These are phyloP conservation scores for Incumbomyces lentus DNA, from an alignment of 2,329 filamentous ascomycete genomes.

Conservation along the genomic window DNA sequence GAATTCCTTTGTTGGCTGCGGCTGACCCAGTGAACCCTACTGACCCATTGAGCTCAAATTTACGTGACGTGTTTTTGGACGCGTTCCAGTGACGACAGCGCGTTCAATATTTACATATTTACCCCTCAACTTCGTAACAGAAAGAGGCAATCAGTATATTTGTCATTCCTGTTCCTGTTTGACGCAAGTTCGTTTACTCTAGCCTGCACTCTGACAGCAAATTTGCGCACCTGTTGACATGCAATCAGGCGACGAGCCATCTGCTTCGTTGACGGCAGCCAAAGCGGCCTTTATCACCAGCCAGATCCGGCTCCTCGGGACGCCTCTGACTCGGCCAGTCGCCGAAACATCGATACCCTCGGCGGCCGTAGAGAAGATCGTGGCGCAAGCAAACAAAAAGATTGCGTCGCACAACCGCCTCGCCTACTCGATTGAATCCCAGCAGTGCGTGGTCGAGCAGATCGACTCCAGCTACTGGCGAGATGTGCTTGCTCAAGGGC, in stretches of 20 bases:
- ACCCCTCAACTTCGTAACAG: too few species aligned
- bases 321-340: not conserved
- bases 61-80: too few species aligned
- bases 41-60: too few species aligned
- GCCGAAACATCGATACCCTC: not conserved
- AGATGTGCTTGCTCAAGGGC: constrained; percentile 30
- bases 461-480: constrained; percentile 47
- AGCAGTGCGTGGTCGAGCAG: constrained; percentile 46
- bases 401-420: constrained; percentile 43
- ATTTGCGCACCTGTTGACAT: too few species aligned
- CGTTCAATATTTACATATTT: too few species aligned
- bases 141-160: too few species aligned
- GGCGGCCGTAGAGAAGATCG: not conserved
- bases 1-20: too few species aligned
- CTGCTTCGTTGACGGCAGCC: not conserved
- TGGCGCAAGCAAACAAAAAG: constrained; percentile 37
- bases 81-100: too few species aligned
- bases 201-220: too few species aligned
- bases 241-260: not conserved
- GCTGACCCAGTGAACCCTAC: too few species aligned
- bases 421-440: constrained; percentile 44
- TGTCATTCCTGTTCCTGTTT: too few species aligned
- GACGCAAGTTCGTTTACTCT: too few species aligned
- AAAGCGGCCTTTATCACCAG: constrained; percentile 3
- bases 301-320: constrained; percentile 4